Conservation (phyloP, 148 eudicot species). For the Rhododendron kiyosumense region DNA sequence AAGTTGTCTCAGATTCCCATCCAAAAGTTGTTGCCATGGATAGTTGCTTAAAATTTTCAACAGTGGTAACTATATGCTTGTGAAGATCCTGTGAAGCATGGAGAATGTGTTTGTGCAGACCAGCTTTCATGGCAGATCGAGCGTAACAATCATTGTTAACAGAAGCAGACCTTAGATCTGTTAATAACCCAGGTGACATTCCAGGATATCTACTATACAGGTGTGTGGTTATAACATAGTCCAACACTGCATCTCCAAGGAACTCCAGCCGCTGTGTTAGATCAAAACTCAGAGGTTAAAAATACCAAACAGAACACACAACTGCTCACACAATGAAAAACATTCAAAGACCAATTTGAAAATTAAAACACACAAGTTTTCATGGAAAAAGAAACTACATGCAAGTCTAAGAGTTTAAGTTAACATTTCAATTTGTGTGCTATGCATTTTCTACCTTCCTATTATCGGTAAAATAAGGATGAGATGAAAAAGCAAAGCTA, state of each 20-base stretch:
- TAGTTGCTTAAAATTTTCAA: conserved; percentile 27
- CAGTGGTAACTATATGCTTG: conserved; percentile 32
- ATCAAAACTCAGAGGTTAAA: background rate
- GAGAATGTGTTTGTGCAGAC: conserved; percentile 62
- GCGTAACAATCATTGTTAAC: conserved; percentile 87
- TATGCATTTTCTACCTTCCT: background rate
- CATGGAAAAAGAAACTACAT: background rate
- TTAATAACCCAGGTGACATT: conserved; percentile 71
- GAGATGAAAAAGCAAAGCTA: background rate
- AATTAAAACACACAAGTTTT: background rate
- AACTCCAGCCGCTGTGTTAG: conserved; percentile 72
- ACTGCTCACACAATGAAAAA: background rate
- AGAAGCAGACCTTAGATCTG: conserved; percentile 84
- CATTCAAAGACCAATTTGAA: background rate
- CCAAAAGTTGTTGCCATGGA: conserved; percentile 46
- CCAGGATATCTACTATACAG: conserved; percentile 57
- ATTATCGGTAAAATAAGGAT: background rate
- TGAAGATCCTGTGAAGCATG: conserved; percentile 61
- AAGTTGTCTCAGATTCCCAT: conserved; percentile 57
- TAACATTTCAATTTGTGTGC: background rate
- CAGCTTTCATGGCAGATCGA: conserved; percentile 40
- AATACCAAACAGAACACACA: background rate
- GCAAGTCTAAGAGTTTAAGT: background rate
- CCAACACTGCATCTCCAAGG: conserved; percentile 84
- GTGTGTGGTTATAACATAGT: conserved; percentile 62